Evolutionary conservation across 768 basidiomycete genomes (phyloP).

Genomic region (Boletus rufocinnamomeus): DNA sequence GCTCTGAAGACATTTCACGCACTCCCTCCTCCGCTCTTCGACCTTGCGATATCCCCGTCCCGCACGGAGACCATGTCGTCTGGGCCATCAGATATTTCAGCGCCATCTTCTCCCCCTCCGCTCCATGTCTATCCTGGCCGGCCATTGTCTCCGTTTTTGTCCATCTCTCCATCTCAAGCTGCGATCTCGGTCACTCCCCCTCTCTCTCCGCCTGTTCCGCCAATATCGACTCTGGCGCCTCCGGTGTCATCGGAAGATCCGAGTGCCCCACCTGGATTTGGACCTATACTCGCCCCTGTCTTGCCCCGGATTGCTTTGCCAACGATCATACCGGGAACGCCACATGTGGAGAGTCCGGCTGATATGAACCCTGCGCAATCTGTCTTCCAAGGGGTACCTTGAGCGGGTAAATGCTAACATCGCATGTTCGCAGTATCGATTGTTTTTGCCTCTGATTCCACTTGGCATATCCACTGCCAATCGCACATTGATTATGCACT

Average conservation of each 20-base stretch:
- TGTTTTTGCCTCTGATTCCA: not conserved
- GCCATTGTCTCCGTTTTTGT: conserved; percentile 6
- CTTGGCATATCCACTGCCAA: not conserved
- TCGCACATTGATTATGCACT: not conserved
- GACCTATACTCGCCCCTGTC: conserved; percentile 10
- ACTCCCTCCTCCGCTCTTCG: conserved; percentile 43
- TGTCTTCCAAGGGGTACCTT: conserved; percentile 4
- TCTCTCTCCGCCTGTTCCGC: conserved; percentile 22
- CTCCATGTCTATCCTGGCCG: not conserved
- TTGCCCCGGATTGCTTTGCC: conserved; percentile 14
- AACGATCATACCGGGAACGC: conserved; percentile 23
- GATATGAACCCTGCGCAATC: conserved; percentile 26
- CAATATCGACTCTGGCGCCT: conserved; percentile 23
- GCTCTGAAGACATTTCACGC: conserved; percentile 47
- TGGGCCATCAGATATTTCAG: conserved; percentile 24
- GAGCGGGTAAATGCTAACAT: not conserved
- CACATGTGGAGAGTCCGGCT: conserved; percentile 35
- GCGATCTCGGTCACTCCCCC: not conserved
- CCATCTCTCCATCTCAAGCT: conserved; percentile 13
- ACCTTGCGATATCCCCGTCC: conserved; percentile 30
- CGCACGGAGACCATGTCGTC: conserved; percentile 37
- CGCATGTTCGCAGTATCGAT: not conserved
- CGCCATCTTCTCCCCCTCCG: conserved; percentile 15
- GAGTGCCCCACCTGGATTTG: not conserved
- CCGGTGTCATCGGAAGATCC: not conserved